These are phyloP conservation scores for Diaporthe citriasiana DNA, from an alignment of 2,329 filamentous ascomycete genomes.

Conservation along the genomic window DNA sequence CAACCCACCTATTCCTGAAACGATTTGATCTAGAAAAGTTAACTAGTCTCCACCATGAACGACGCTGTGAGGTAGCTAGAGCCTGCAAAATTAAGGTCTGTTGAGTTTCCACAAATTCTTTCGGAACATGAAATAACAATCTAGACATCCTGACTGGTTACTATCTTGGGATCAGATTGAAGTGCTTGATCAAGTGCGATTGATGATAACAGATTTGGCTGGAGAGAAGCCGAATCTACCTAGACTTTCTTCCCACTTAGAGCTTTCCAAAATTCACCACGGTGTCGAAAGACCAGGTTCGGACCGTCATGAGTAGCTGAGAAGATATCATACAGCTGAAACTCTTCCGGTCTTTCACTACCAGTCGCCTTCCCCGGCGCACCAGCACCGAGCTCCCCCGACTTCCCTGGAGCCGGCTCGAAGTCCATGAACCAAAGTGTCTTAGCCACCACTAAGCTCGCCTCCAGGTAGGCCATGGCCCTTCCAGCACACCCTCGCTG, in stretches of 20 bases:
- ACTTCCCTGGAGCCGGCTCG: constrained; percentile 11
- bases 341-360: constrained; percentile 22
- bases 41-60: too few species aligned
- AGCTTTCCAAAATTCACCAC: constrained; percentile 13
- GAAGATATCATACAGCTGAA: constrained; percentile 29
- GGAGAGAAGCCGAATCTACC: too few species aligned
- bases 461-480: constrained; percentile 29
- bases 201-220: too few species aligned
- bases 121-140: too few species aligned
- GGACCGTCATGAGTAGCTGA: constrained; percentile 26
- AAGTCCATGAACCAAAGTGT: constrained; percentile 34
- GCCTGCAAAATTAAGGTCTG: too few species aligned
- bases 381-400: not conserved
- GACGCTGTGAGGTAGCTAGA: too few species aligned
- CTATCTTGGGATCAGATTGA: too few species aligned
- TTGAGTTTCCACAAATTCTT: too few species aligned
- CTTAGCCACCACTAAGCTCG: constrained; percentile 11
- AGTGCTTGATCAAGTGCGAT: too few species aligned
- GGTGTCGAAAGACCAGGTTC: constrained; percentile 13
- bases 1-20: too few species aligned
- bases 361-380: not conserved
- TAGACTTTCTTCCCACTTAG: not conserved
- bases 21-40: too few species aligned
- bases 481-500: constrained; percentile 19
- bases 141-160: too few species aligned